Percentiles rank a stretch among this genome's conserved stretches.
phyloP scores from a whole-genome alignment of 371 early-diverging fungal genomes.

The Rhizomucor pusillus region DNA sequence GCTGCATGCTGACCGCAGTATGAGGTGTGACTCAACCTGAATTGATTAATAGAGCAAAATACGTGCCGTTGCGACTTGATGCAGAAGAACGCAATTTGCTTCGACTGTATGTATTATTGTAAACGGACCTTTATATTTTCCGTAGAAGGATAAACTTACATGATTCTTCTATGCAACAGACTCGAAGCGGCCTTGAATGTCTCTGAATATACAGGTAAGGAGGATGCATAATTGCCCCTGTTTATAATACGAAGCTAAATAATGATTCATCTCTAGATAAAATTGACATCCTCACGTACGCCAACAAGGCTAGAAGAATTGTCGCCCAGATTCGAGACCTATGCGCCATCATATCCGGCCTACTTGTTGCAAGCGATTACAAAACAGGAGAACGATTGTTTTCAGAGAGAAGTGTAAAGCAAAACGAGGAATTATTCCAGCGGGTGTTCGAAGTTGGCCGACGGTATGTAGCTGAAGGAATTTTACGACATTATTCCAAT shows the following conservation, averaged over 20 bases:
- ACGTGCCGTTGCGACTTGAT: slow-evolving; percentile 88
- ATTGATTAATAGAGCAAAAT: slow-evolving; percentile 61
- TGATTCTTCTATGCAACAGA: slow-evolving; percentile 9
- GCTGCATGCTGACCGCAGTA: neutral
- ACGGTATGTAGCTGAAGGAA: slow-evolving; percentile 39
- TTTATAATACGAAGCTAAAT: neutral
- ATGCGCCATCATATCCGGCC: slow-evolving; percentile 89
- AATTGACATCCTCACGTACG: slow-evolving; percentile 85
- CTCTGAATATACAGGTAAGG: slow-evolving; percentile 58
- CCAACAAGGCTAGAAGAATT: slow-evolving; percentile 84
- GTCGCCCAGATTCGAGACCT: slow-evolving; percentile 92
- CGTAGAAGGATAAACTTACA: slow-evolving; percentile 1
- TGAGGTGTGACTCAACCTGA: neutral
- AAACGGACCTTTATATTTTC: neutral
- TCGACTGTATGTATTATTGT: slow-evolving; percentile 54
- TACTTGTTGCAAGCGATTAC: slow-evolving; percentile 81
- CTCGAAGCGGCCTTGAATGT: slow-evolving; percentile 93
- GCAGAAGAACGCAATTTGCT: slow-evolving; percentile 85
- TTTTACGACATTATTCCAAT: neutral
- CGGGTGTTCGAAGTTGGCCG: slow-evolving; percentile 94
- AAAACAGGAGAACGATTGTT: slow-evolving; percentile 83
- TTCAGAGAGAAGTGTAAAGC: slow-evolving; percentile 70
- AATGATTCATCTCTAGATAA: slow-evolving; percentile 59
- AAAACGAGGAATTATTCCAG: slow-evolving; percentile 87
- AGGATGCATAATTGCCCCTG: neutral